A percentile compares a stretch with the other conserved stretches of the same genome.
Evolutionary conservation across 371 early-diverging fungal species (phyloP).

Genomic region (Actinomucor elegans): DNA sequence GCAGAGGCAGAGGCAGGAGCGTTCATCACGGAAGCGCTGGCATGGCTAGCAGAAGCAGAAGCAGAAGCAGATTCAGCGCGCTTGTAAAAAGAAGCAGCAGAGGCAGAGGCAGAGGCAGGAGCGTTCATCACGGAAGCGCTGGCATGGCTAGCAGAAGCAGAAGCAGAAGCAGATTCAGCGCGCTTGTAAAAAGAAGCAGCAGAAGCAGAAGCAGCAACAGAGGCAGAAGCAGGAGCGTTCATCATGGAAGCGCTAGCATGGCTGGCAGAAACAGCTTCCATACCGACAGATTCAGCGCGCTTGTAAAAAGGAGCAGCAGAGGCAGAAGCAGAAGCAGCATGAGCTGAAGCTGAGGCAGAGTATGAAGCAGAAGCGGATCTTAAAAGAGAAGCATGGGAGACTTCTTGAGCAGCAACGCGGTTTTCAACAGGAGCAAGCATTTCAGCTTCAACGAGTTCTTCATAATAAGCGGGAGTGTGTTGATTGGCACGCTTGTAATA

Average conservation of each 20-base stretch:
- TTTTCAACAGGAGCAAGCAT: neutral
- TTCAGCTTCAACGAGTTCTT: neutral
- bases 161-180: neutral
- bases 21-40: neutral
- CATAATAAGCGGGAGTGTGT: neutral
- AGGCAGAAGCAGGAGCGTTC: neutral
- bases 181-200: constrained; percentile 1
- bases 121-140: neutral
- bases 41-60: neutral
- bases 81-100: neutral
- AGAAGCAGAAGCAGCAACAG: neutral
- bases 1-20: constrained; percentile 8
- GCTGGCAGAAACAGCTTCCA: neutral
- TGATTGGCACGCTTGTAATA: neutral
- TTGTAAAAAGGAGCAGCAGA: constrained; percentile 4
- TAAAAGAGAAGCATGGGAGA: too few relatives aligned
- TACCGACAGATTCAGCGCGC: neutral
- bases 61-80: neutral
- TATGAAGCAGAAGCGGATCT: too few relatives aligned
- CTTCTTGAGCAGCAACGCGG: neutral
- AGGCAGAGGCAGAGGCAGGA: constrained; percentile 4
- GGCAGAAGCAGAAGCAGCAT: constrained; percentile 2
- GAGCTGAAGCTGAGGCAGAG: neutral
- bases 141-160: neutral
- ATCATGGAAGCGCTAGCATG: neutral